Conservation (phyloP, 169 alveolate species). For the Cryptosporidium canis region DNA sequence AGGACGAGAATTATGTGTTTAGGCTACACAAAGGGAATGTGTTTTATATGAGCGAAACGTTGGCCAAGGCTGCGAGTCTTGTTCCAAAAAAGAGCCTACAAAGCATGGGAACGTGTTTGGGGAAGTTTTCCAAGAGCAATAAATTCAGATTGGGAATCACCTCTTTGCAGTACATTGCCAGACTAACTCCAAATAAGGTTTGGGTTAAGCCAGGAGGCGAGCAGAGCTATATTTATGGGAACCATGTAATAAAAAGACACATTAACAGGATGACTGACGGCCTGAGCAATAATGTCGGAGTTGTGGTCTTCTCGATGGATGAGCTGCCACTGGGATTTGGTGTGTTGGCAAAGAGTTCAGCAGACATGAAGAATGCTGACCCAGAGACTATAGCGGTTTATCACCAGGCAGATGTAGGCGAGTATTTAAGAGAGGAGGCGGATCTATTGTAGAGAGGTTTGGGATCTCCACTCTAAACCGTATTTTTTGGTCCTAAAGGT, state of each 20-base stretch:
- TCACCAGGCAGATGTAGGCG: slow-evolving; percentile 93
- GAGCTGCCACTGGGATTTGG: slow-evolving; percentile 93
- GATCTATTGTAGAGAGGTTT: slow-evolving; percentile 77
- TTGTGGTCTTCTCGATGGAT: slow-evolving; percentile 83
- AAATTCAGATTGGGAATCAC: slow-evolving; percentile 91
- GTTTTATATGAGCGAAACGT: slow-evolving; percentile 82
- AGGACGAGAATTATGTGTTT: slow-evolving; percentile 88
- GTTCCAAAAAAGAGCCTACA: slow-evolving; percentile 85
- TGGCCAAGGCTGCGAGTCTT: slow-evolving; percentile 82
- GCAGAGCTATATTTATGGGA: slow-evolving; percentile 91
- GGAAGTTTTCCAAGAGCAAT: slow-evolving; percentile 91
- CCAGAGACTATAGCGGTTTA: slow-evolving; percentile 89
- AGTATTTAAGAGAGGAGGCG: slow-evolving; percentile 91
- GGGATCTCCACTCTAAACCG: background rate
- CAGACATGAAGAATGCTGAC: slow-evolving; percentile 88
- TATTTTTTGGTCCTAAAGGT: slow-evolving; percentile 3
- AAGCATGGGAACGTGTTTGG: slow-evolving; percentile 90
- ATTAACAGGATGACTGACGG: slow-evolving; percentile 91
- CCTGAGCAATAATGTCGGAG: slow-evolving; percentile 84
- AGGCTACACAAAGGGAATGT: slow-evolving; percentile 85
- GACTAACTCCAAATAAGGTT: slow-evolving; percentile 90
- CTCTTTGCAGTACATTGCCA: slow-evolving; percentile 90
- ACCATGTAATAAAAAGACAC: slow-evolving; percentile 92
- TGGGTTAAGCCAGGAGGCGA: slow-evolving; percentile 95
- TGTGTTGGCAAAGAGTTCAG: slow-evolving; percentile 88